These are phyloP conservation scores for Cruciata laevipes DNA, from an alignment of 257 asterid genomes.

Conservation along the genomic window DNA sequence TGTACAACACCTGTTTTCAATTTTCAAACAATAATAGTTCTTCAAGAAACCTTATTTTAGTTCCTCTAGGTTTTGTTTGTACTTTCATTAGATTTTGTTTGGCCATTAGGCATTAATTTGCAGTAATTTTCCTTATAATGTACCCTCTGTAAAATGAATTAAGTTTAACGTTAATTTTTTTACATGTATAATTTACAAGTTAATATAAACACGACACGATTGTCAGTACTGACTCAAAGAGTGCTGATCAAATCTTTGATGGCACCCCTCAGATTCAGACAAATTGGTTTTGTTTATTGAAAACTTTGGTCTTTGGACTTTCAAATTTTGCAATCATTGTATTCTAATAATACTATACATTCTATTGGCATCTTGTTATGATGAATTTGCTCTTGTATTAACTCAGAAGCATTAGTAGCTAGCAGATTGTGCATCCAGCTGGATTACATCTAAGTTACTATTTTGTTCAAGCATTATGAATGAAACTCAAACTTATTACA, in stretches of 20 bases:
- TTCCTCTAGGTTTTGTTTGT: conserved; percentile 2
- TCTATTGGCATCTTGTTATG: background rate
- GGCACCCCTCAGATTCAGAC: background rate
- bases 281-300: background rate
- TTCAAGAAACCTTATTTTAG: conserved; percentile 6
- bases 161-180: no score
- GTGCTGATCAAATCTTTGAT: conserved; percentile 8
- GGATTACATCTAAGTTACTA: background rate
- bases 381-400: background rate
- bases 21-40: background rate
- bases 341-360: conserved; percentile 2
- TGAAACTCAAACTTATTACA: background rate
- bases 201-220: no score
- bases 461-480: background rate
- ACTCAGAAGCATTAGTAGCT: background rate
- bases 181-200: no score
- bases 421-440: background rate
- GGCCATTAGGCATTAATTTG: background rate
- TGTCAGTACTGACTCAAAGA: no score
- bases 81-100: background rate
- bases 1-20: background rate
- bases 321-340: conserved; percentile 6
- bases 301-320: background rate
- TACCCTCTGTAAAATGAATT: no score
- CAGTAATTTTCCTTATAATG: background rate